These are phyloP conservation scores for Syzygium aqueum DNA, from an alignment of 345 rosid species.

Conservation along the genomic window DNA sequence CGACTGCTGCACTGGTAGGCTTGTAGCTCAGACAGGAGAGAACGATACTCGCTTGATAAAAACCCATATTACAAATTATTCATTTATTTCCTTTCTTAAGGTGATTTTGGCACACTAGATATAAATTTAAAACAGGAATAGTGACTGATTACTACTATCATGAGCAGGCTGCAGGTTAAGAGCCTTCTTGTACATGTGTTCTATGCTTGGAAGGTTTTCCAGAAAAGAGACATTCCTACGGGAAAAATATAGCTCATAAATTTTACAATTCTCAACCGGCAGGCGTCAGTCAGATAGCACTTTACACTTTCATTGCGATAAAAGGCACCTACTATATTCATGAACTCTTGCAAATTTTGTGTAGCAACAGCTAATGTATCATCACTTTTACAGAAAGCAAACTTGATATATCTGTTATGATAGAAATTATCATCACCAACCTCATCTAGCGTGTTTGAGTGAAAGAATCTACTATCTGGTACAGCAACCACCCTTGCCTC, in stretches of 20 bases:
- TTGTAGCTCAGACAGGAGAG: not conserved
- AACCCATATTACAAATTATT: not conserved
- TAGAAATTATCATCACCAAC: not conserved
- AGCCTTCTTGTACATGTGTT: not conserved
- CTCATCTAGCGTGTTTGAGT: not conserved
- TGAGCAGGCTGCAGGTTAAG: not conserved
- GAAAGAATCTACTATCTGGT: slow-evolving; percentile 50
- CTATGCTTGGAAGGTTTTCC: not conserved
- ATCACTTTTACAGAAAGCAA: slow-evolving; percentile 51
- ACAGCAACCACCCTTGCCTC: slow-evolving; percentile 50
- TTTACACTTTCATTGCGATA: not conserved
- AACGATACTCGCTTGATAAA: not conserved
- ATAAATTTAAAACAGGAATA: not conserved
- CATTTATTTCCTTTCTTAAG: not conserved
- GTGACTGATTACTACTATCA: not conserved
- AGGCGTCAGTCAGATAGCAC: not conserved
- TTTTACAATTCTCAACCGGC: not conserved
- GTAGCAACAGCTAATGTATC: slow-evolving; percentile 39
- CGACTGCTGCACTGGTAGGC: not conserved
- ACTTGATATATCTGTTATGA: slow-evolving; percentile 35
- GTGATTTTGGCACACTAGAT: not conserved
- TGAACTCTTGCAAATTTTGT: slow-evolving; percentile 17
- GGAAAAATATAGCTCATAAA: not conserved
- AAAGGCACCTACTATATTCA: not conserved
- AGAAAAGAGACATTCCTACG: not conserved